Conservation (phyloP, 202 grass and related monocot genomes). For the Carex sylvatica region DNA sequence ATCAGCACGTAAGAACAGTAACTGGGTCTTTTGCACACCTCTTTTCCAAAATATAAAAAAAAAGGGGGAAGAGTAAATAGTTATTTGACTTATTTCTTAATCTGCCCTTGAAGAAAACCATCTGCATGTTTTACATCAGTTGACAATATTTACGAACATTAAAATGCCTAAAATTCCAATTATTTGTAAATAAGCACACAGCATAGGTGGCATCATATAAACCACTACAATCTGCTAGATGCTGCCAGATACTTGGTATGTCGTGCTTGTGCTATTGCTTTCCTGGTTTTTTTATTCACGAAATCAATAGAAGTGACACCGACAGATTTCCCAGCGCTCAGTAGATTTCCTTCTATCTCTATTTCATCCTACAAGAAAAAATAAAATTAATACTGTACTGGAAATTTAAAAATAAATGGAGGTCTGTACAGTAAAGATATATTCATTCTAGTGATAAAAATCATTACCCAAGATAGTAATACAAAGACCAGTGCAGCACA, state of each 20-base stretch:
- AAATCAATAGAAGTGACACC: constrained; percentile 63
- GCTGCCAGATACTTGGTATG: constrained; percentile 81
- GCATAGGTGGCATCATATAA: not conserved
- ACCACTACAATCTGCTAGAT: constrained; percentile 54
- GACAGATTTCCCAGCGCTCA: constrained; percentile 63
- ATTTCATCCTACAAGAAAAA: constrained; percentile 75
- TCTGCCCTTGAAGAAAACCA: not conserved
- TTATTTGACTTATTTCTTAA: not conserved
- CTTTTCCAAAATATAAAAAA: not conserved
- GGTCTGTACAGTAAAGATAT: not conserved
- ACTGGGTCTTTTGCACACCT: not conserved
- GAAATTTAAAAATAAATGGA: constrained; percentile 6
- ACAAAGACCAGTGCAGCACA: not conserved
- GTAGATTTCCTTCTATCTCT: constrained; percentile 76
- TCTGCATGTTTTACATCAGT: not conserved
- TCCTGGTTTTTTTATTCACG: constrained; percentile 69
- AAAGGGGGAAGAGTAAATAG: not conserved
- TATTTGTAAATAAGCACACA: not conserved
- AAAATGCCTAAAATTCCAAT: not conserved
- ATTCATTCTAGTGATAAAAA: not conserved
- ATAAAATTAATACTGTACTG: not conserved
- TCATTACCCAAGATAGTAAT: not conserved
- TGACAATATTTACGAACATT: not conserved
- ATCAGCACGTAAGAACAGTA: not conserved
- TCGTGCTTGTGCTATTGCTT: constrained; percentile 75